These are phyloP conservation scores for Globisporangium polare DNA, from an alignment of 352 stramenopile species.

Conservation along the genomic window DNA sequence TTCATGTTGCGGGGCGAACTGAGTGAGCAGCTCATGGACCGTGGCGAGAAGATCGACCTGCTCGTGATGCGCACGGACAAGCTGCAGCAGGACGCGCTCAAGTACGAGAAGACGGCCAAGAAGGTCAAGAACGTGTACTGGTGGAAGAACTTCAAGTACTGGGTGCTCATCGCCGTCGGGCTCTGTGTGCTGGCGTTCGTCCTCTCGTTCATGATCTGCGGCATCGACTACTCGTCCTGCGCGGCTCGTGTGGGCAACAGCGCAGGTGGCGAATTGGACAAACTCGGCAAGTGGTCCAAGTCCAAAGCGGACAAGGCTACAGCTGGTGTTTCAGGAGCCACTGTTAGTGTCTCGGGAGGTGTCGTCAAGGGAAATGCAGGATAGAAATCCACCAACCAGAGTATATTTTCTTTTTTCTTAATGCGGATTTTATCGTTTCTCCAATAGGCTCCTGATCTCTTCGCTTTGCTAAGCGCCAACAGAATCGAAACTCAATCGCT, in stretches of 20 bases:
- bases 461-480: not conserved
- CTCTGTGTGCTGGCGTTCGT: constrained; percentile 58
- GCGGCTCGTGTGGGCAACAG: constrained; percentile 35
- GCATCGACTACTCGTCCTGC: constrained; percentile 66
- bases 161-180: constrained; percentile 50
- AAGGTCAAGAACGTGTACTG: constrained; percentile 90
- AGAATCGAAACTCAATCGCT: not conserved
- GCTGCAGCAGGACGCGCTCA: constrained; percentile 95
- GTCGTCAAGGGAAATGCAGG: not conserved
- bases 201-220: constrained; percentile 68
- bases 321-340: not conserved
- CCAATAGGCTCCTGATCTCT: not conserved
- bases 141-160: constrained; percentile 87
- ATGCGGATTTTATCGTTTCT: not conserved
- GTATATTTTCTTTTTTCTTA: not conserved
- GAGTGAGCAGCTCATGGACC: constrained; percentile 92
- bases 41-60: constrained; percentile 98
- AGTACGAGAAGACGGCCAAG: constrained; percentile 93
- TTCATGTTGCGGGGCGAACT: constrained; percentile 3
- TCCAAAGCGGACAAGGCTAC: constrained; percentile 12
- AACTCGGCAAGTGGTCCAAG: constrained; percentile 11
- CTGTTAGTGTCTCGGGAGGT: not conserved
- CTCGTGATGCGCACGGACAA: constrained; percentile 85
- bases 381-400: constrained; percentile 1
- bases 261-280: constrained; percentile 26